Evolutionary conservation across 176 grass and related monocot species (phyloP).

Genomic region (Hyparrhenia diplandra): DNA sequence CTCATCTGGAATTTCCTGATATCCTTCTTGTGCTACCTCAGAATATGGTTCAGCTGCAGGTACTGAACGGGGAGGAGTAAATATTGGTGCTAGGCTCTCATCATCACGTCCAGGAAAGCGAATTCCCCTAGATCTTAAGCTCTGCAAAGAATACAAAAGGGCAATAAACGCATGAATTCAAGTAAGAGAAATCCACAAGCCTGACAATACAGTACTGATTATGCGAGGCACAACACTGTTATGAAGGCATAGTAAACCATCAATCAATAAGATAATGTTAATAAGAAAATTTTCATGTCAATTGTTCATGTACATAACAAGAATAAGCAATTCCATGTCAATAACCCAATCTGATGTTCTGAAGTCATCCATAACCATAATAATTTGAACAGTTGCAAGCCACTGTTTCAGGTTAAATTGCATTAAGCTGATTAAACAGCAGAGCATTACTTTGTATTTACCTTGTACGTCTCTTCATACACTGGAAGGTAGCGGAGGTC

Average conservation of each 20-base stretch:
- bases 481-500: slow-evolving; percentile 81
- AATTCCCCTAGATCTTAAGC: slow-evolving; percentile 87
- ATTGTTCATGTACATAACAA: neutral
- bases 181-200: neutral
- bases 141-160: slow-evolving; percentile 43
- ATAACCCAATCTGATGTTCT: neutral
- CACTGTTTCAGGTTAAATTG: neutral
- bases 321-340: neutral
- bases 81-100: slow-evolving; percentile 90
- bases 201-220: neutral
- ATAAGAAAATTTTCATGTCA: neutral
- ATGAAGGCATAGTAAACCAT: neutral
- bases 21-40: slow-evolving; percentile 39
- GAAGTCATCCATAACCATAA: neutral
- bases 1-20: slow-evolving; percentile 60
- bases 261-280: neutral
- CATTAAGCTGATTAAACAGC: neutral
- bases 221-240: neutral
- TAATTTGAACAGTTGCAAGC: neutral
- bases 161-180: neutral
- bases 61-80: slow-evolving; percentile 59
- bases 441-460: slow-evolving; percentile 30
- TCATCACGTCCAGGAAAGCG: slow-evolving; percentile 73
- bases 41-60: slow-evolving; percentile 51
- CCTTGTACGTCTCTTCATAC: slow-evolving; percentile 95